phyloP scores from a whole-genome alignment of 176 grass and related monocot genomes.

The Eleusine indica region DNA sequence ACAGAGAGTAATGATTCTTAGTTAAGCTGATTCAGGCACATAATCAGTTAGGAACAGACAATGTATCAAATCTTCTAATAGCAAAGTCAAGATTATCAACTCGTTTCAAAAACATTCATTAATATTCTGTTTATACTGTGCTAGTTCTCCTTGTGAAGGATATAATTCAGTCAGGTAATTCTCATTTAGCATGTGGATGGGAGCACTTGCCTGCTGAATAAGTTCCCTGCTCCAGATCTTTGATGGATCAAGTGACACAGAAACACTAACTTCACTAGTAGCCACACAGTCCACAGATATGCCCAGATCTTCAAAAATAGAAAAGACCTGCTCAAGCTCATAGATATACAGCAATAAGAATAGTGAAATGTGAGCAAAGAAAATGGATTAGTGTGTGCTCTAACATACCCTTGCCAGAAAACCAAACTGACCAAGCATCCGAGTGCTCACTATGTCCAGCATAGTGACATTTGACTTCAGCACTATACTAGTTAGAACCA shows the following conservation, averaged over 20 bases:
- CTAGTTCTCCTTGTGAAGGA: neutral
- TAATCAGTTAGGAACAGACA: neutral
- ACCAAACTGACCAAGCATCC: slow-evolving; percentile 97
- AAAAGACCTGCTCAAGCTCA: slow-evolving; percentile 68
- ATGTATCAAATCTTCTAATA: neutral
- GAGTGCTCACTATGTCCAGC: slow-evolving; percentile 93
- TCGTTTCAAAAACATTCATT: neutral
- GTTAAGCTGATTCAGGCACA: neutral
- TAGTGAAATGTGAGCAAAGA: neutral
- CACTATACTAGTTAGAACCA: slow-evolving; percentile 91
- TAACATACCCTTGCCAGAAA: slow-evolving; percentile 81
- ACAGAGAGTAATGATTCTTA: neutral
- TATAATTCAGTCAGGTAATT: neutral
- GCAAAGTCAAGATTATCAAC: slow-evolving; percentile 1
- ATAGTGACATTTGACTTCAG: slow-evolving; percentile 97
- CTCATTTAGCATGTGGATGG: neutral
- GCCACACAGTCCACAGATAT: slow-evolving; percentile 97
- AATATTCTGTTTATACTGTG: neutral
- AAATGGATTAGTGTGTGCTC: slow-evolving; percentile 8
- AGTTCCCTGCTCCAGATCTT: slow-evolving; percentile 87
- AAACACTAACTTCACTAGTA: slow-evolving; percentile 97
- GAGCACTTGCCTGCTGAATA: slow-evolving; percentile 72
- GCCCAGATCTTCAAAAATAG: slow-evolving; percentile 91
- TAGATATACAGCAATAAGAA: slow-evolving; percentile 27
- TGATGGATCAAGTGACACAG: slow-evolving; percentile 85